Base-by-base conservation (phyloP, 2,329 filamentous ascomycete species). In the Botryosphaeria dothidea region DNA sequence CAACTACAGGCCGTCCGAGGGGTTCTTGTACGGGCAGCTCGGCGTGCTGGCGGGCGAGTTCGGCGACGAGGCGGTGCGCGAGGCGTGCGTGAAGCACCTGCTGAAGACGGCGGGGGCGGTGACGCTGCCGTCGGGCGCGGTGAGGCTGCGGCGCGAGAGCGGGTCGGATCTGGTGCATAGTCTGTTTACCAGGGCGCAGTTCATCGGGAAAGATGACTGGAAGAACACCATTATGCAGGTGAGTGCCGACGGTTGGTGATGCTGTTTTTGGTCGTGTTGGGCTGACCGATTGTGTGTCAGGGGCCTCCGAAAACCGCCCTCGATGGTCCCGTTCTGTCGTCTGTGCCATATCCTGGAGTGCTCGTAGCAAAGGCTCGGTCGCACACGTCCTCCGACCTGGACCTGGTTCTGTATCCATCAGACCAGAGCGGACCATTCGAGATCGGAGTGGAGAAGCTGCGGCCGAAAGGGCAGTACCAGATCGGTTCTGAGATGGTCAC, bases 351-450 rank as follows among this genome's bases (percentile, higher is more conserved):
- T 43, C 68, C 68, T 5, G 62, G 68, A 25, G 68, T 69, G 3
- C 62, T 70, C 3, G 68, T 70, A 23, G 68, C 64, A 8, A 70
- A 67, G 60, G 61, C 58, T 1, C 67, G 64, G 52, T 67, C 67
- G 23, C 64, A 69, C 27, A 68, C 66, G 25, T 66, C 62, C 4
- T 36, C 65, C 19, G 65, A 64, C 4, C 49, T 70, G 2, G 66
- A 68, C 31, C 27, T 70, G n/a, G 68, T 70, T 2, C 29, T 70
- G 27, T 68, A 68, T 27, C 62, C 62, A 6, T 66, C 65, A 4
- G 63, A 63, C n/a, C 25, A 68, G 31, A 25, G 56, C 25, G 66
- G 66, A 3, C 34, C 21, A 19, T 68, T 68, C 43, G 36, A 52
- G 6, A 64, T 71, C 1, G 68, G 67, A 1, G 68, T 69, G 51